These are phyloP conservation scores for Chlorella ohadii DNA, from an alignment of 139 green algal species.

Conservation along the genomic window DNA sequence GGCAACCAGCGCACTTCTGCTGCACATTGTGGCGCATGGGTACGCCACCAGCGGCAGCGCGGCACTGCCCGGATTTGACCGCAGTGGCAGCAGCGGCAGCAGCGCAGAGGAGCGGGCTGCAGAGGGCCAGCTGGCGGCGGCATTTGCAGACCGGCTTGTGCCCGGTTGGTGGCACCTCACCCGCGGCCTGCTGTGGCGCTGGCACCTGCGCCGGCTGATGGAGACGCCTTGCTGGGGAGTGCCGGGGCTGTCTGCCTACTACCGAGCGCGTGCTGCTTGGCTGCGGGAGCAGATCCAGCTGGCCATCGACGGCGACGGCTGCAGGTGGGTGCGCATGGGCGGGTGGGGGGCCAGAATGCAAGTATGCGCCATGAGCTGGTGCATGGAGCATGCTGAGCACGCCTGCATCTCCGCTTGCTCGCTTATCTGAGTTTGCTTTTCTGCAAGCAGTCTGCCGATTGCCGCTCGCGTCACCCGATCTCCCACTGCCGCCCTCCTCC, in stretches of 20 bases:
- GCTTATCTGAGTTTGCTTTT: no score
- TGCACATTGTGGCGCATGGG: neutral
- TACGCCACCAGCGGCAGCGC: neutral
- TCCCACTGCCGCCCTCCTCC: neutral
- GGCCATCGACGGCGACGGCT: neutral
- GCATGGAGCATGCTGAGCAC: no score
- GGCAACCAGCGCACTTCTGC: conserved; percentile 9
- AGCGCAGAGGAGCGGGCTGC: no score
- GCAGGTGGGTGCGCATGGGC: neutral
- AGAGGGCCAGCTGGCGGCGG: conserved; percentile 1
- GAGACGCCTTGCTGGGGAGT: conserved; percentile 32
- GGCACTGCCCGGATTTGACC: conserved; percentile 3
- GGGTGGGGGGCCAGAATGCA: no score
- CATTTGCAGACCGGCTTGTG: neutral
- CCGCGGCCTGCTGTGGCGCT: conserved; percentile 22
- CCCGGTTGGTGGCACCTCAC: conserved; percentile 6
- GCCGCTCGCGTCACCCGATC: no score
- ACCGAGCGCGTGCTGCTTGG: neutral
- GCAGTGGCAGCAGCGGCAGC: neutral
- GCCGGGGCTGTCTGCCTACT: conserved; percentile 22
- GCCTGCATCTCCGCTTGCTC: no score
- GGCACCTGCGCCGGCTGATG: conserved; percentile 24
- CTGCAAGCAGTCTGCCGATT: no score
- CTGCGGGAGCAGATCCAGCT: neutral
- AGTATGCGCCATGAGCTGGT: neutral